phyloP scores from a whole-genome alignment of 1,139 yeast species.

The Hyphopichia burtonii region DNA sequence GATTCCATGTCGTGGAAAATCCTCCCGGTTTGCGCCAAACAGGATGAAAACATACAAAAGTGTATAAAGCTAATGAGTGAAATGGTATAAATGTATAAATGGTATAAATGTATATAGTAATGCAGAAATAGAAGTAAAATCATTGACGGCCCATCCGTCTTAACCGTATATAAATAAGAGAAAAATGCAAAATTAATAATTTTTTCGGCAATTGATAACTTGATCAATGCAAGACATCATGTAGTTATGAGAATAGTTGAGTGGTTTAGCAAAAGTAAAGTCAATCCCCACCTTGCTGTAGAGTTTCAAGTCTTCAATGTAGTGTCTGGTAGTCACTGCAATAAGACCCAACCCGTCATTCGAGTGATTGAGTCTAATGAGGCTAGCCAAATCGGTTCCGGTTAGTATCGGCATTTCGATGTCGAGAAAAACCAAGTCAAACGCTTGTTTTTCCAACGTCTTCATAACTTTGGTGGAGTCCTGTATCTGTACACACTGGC shows the following conservation, averaged over 20 bases:
- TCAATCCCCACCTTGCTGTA: constrained; percentile 40
- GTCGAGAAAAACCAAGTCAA: constrained; percentile 41
- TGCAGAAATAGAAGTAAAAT: too few species aligned
- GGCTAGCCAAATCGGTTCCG: constrained; percentile 39
- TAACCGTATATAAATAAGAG: neutral
- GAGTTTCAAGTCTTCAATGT: constrained; percentile 25
- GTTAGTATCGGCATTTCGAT: constrained; percentile 49
- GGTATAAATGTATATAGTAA: too few species aligned
- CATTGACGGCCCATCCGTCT: neutral
- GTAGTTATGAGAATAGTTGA: constrained; percentile 17
- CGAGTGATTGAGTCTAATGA: constrained; percentile 19
- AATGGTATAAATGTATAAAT: constrained; percentile 16
- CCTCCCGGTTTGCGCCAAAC: constrained; percentile 82
- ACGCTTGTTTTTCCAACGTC: constrained; percentile 17
- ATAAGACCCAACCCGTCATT: constrained; percentile 29
- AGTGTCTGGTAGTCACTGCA: constrained; percentile 43
- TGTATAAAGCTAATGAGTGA: constrained; percentile 73
- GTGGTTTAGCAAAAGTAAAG: constrained; percentile 42
- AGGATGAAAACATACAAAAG: constrained; percentile 67
- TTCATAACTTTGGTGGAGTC: constrained; percentile 33
- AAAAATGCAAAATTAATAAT: neutral
- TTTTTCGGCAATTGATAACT: neutral
- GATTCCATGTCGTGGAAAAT: constrained; percentile 51
- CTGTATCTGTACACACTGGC: constrained; percentile 25
- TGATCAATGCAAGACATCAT: constrained; percentile 2